phyloP scores from a whole-genome alignment of 495 filamentous ascomycete species.

The Trichocladium uniseriatum region DNA sequence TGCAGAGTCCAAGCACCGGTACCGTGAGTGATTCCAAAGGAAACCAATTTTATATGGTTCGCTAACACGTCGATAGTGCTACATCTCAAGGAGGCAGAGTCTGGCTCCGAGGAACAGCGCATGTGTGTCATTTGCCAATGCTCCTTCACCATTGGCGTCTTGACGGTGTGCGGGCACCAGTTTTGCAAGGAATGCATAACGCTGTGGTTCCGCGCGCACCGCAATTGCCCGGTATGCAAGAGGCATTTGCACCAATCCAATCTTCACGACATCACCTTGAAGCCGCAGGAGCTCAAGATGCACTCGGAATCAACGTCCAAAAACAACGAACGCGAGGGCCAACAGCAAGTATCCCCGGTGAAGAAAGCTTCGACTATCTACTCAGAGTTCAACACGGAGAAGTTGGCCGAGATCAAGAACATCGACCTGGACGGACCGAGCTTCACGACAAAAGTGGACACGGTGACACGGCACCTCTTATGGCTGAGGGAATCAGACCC shows the following conservation, averaged over 20 bases:
- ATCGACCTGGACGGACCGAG: conserved; percentile 63
- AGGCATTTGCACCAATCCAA: conserved; percentile 48
- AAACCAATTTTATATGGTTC: neutral
- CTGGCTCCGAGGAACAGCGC: conserved; percentile 46
- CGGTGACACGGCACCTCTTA: conserved; percentile 65
- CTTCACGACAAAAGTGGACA: conserved; percentile 86
- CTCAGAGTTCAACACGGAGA: conserved; percentile 57
- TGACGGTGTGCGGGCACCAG: conserved; percentile 85
- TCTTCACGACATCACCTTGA: conserved; percentile 76
- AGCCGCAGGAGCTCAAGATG: conserved; percentile 59
- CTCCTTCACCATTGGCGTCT: conserved; percentile 62
- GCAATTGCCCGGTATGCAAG: conserved; percentile 73
- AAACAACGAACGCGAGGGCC: neutral
- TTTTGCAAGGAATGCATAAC: conserved; percentile 81
- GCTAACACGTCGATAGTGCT: conserved; percentile 28
- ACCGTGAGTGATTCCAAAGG: conserved; percentile 39
- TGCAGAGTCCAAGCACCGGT: conserved; percentile 60
- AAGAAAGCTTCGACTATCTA: conserved; percentile 50
- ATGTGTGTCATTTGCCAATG: conserved; percentile 76
- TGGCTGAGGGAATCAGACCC: conserved; percentile 81
- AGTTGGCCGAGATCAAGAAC: conserved; percentile 70
- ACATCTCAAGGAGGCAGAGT: conserved; percentile 44
- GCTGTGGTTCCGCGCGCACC: conserved; percentile 58
- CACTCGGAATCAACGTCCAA: conserved; percentile 47
- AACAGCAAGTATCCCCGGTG: neutral